A percentile compares a stretch with the other conserved stretches of the same genome.
Evolutionary conservation across 768 basidiomycete species (phyloP).

Genomic region (Tephrocybe sp.): DNA sequence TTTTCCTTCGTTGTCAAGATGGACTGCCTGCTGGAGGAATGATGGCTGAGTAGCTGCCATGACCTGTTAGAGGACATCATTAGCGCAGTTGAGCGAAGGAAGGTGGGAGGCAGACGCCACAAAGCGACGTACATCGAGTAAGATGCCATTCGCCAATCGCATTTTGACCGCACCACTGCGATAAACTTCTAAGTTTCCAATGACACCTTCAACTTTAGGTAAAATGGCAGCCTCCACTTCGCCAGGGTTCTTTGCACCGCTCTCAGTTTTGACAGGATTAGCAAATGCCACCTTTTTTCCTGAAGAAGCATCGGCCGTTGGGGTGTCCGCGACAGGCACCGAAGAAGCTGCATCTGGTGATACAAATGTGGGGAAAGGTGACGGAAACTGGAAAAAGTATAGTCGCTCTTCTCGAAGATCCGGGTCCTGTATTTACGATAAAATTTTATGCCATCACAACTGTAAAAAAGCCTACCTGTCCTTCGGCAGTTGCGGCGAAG

Average conservation of each 20-base stretch:
- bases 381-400: slow-evolving; percentile 90
- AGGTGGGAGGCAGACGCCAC: slow-evolving; percentile 1
- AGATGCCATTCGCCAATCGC: slow-evolving; percentile 74
- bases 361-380: slow-evolving; percentile 75
- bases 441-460: neutral
- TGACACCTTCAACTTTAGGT: slow-evolving; percentile 62
- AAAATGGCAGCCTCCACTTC: slow-evolving; percentile 20
- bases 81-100: neutral
- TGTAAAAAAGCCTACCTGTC: slow-evolving; percentile 33
- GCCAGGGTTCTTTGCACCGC: slow-evolving; percentile 23
- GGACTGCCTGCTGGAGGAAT: slow-evolving; percentile 85
- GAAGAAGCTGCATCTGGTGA: slow-evolving; percentile 31
- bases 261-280: slow-evolving; percentile 52
- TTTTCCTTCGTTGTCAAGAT: slow-evolving; percentile 60
- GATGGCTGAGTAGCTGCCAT: slow-evolving; percentile 80
- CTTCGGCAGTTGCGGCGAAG: slow-evolving; percentile 46
- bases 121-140: slow-evolving; percentile 67
- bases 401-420: slow-evolving; percentile 59
- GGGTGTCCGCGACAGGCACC: slow-evolving; percentile 26
- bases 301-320: slow-evolving; percentile 27
- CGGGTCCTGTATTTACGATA: slow-evolving; percentile 32
- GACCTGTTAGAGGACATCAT: slow-evolving; percentile 46
- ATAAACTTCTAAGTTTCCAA: slow-evolving; percentile 85
- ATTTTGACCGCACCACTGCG: slow-evolving; percentile 85
- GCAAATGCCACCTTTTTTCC: slow-evolving; percentile 65